Percentiles rank a stretch among this genome's conserved stretches.
Conservation (phyloP, 768 basidiomycete species). For the Saitozyma sp. region DNA sequence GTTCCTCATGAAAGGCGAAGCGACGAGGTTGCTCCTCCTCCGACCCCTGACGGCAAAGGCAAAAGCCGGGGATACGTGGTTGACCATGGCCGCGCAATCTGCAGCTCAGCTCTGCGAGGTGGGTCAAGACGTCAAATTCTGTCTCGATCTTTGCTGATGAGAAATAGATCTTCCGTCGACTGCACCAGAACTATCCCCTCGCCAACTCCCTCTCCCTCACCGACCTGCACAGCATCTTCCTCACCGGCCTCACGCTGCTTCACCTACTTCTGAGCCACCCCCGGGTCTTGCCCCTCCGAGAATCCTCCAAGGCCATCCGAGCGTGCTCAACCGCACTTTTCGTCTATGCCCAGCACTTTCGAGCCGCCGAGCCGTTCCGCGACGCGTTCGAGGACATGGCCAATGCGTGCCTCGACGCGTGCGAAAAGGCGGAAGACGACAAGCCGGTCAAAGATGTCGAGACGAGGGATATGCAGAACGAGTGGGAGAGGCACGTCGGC, state of each 20-base stretch:
- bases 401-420: slow-evolving; percentile 18
- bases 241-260: slow-evolving; percentile 17
- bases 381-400: slow-evolving; percentile 23
- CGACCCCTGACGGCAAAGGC: slow-evolving; percentile 12
- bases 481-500: slow-evolving; percentile 16
- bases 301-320: slow-evolving; percentile 14
- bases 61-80: background rate
- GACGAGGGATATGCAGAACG: slow-evolving; percentile 5
- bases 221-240: slow-evolving; percentile 19
- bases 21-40: slow-evolving; percentile 10
- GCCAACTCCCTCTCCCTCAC: slow-evolving; percentile 15
- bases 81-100: slow-evolving; percentile 7
- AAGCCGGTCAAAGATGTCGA: slow-evolving; percentile 8
- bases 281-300: slow-evolving; percentile 13
- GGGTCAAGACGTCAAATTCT: background rate
- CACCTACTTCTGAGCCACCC: slow-evolving; percentile 11
- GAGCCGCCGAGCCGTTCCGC: slow-evolving; percentile 18
- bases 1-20: slow-evolving; percentile 14
- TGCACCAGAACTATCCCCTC: slow-evolving; percentile 17
- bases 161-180: slow-evolving; percentile 6
- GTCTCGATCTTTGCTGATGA: background rate
- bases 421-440: slow-evolving; percentile 11
- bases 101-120: slow-evolving; percentile 14
- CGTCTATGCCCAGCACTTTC: slow-evolving; percentile 20
- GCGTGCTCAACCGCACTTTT: slow-evolving; percentile 18